Percentiles rank a stretch among this genome's conserved stretches.
phyloP scores from a whole-genome alignment of 306 rosid genomes.

The Cicer chorassanicum region DNA sequence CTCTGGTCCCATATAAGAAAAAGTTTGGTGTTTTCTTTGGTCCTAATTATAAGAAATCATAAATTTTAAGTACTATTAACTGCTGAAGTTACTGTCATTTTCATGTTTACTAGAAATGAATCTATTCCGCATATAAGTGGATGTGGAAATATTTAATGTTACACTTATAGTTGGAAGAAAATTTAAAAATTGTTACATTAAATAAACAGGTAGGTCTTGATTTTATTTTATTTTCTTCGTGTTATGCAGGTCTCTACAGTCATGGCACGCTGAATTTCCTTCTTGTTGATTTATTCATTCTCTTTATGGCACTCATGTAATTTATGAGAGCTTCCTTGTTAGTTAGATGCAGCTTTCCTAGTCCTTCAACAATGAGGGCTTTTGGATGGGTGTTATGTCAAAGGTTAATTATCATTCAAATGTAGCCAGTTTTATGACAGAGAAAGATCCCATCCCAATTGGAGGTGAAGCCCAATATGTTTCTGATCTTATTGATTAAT shows the following conservation, averaged over 20 bases:
- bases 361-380: slow-evolving; percentile 38
- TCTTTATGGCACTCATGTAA: slow-evolving; percentile 52
- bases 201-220: neutral
- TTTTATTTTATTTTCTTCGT: slow-evolving; percentile 24
- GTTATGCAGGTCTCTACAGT: slow-evolving; percentile 62
- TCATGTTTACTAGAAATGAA: neutral
- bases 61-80: neutral
- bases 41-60: neutral
- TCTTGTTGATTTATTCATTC: slow-evolving; percentile 57
- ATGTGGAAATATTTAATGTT: no score
- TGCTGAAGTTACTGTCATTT: neutral
- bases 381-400: slow-evolving; percentile 28
- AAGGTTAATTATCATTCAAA: slow-evolving; percentile 41
- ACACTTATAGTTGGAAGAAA: neutral
- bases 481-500: slow-evolving; percentile 57
- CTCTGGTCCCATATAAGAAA: neutral
- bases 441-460: slow-evolving; percentile 1
- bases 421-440: slow-evolving; percentile 45
- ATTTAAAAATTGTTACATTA: neutral
- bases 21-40: neutral
- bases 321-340: slow-evolving; percentile 35
- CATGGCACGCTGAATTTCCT: slow-evolving; percentile 42
- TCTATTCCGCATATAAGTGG: neutral
- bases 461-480: slow-evolving; percentile 46
- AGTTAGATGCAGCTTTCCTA: slow-evolving; percentile 39